A percentile compares a stretch with the other conserved stretches of the same genome.
phyloP scores from a whole-genome alignment of 2,329 filamentous ascomycete species.

The Aspergillus brasiliensis region DNA sequence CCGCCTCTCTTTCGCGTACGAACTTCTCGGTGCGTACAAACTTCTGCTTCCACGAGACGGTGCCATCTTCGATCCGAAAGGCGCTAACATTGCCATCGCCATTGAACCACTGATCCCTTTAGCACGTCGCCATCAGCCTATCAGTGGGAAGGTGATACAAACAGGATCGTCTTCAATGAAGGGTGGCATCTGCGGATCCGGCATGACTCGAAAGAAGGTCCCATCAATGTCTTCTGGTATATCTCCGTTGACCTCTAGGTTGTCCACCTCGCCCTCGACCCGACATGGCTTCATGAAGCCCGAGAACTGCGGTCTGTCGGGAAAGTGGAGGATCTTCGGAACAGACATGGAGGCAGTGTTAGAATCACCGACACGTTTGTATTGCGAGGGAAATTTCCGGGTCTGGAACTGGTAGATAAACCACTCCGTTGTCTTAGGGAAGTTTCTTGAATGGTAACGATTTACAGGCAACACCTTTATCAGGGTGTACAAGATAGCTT shows the following conservation, averaged over 20 bases:
- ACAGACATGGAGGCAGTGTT: not conserved
- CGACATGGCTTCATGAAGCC: slow-evolving; percentile 39
- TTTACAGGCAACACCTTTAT: too few relatives aligned
- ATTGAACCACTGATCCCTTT: slow-evolving; percentile 36
- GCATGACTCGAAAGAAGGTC: slow-evolving; percentile 55
- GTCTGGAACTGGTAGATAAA: too few relatives aligned
- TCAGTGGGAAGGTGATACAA: not conserved
- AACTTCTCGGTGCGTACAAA: slow-evolving; percentile 49
- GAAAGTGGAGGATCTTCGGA: slow-evolving; percentile 10
- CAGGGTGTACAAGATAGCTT: too few relatives aligned
- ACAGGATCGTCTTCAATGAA: slow-evolving; percentile 35
- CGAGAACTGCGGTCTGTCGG: slow-evolving; percentile 23
- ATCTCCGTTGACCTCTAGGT: slow-evolving; percentile 46
- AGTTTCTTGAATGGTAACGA: too few relatives aligned
- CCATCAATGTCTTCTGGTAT: slow-evolving; percentile 51
- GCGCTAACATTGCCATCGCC: slow-evolving; percentile 46
- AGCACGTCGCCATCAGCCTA: not conserved
- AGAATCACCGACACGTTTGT: too few relatives aligned
- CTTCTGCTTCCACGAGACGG: slow-evolving; percentile 36
- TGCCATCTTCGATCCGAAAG: slow-evolving; percentile 39
- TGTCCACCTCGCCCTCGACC: slow-evolving; percentile 45
- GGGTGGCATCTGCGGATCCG: slow-evolving; percentile 47
- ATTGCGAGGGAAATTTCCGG: too few relatives aligned
- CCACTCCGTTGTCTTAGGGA: too few relatives aligned
- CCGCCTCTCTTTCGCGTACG: slow-evolving; percentile 39